phyloP scores from a whole-genome alignment of 345 rosid species.

The Gossypium stocksii region DNA sequence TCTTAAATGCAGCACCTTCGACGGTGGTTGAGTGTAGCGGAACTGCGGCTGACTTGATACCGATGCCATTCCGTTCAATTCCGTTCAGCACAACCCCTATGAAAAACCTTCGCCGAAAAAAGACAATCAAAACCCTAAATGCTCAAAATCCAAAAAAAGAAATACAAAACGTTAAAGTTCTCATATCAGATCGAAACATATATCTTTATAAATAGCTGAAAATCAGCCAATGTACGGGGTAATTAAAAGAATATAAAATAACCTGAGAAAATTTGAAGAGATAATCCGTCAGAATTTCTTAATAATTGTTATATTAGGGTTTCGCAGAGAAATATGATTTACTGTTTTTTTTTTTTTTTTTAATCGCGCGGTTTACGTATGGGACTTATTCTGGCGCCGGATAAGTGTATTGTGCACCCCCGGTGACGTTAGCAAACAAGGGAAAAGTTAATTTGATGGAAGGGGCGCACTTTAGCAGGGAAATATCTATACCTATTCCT shows the following conservation, averaged over 20 bases:
- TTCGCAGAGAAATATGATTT: neutral
- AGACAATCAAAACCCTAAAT: neutral
- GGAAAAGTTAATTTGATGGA: neutral
- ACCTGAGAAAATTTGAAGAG: neutral
- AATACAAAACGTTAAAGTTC: neutral
- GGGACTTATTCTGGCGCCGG: neutral
- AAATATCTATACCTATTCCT: no score
- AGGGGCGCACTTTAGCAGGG: no score
- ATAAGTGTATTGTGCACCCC: neutral
- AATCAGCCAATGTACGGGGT: neutral
- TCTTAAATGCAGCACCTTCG: constrained; percentile 96
- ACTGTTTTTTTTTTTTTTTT: neutral
- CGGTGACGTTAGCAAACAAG: neutral
- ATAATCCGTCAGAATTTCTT: neutral
- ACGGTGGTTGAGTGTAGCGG: constrained; percentile 96
- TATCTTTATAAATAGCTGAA: neutral
- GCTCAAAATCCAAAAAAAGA: neutral
- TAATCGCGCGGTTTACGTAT: neutral
- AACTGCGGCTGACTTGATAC: constrained; percentile 97
- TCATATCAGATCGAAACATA: neutral
- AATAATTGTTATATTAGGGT: neutral
- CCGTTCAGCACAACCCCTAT: constrained; percentile 19
- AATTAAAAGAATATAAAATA: neutral
- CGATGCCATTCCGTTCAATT: constrained; percentile 76
- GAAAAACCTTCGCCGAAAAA: neutral